Base-by-base conservation (phyloP, 352 stramenopile species). In the Thraustotheca clavata region DNA sequence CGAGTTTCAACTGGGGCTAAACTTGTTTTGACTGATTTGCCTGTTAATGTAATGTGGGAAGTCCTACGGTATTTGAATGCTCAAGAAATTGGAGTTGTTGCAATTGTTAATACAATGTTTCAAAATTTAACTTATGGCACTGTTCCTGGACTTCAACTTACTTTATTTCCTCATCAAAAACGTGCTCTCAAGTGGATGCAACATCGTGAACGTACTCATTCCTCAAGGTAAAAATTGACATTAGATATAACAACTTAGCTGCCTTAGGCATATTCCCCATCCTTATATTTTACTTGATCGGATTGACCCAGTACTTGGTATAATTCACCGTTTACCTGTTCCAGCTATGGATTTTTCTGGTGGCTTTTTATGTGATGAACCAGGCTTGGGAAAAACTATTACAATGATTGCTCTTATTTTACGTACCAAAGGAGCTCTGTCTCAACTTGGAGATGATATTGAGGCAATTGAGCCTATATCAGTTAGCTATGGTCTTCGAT, bases 91-190 rank as follows among this genome's bases (percentile, higher is more conserved):
- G 79, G 82, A 4, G 70, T 72, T 7, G 55, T 89, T 11, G 86
- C 80, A 35, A 67, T 67, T 2, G 79, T 88, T 2, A 91, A 80
- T 68, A 84, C 79, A 5, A 62, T 87, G 59, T 90, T 91, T 27
- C 82, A 90, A 71, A 75, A 91, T 57, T 68, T 94, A 55, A 69
- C 85, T 38, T 94, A 94, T 66, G 85, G 91, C 68, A 82, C 89
- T 38, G 85, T 89, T 9, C 85, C 82, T 20, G 80, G 83, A 3
- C 66, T 94, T 6, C 79, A 87, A 32, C 68, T 94, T 29, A 65
- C 80, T 12, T 71, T 94, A 4, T 94, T 83, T 52, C 77, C 76
- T 27, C 85, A 94, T 67, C 85, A 94, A 35, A 72, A 73, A 12
- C 77, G 78, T 68, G 82, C 73, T 1, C 70, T 94, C 20, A 89